Evolutionary conservation across 768 basidiomycete genomes (phyloP).

Genomic region (Pisolithus microcarpus): DNA sequence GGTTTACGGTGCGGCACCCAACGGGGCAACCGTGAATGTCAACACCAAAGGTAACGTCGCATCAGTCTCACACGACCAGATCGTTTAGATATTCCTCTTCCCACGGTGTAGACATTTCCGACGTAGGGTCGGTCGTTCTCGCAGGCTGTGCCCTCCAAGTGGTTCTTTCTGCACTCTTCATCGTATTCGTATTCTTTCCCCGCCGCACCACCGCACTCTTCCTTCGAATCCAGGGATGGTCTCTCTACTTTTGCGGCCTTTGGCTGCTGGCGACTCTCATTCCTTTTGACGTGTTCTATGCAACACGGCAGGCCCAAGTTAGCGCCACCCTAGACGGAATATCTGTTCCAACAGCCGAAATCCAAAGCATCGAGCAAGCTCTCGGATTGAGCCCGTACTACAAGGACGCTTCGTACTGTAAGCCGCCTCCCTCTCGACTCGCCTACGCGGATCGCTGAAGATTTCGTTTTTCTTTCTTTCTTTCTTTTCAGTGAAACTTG

Average conservation of each 20-base stretch:
- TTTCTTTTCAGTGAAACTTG: constrained; percentile 38
- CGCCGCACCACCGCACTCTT: constrained; percentile 1
- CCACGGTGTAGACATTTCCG: constrained; percentile 31
- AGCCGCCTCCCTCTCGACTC: constrained; percentile 12
- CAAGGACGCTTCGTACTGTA: constrained; percentile 41
- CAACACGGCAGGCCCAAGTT: constrained; percentile 39
- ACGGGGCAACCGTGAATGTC: constrained; percentile 5
- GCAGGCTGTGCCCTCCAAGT: constrained; percentile 29
- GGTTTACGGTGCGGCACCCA: constrained; percentile 5
- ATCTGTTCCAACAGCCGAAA: constrained; percentile 28
- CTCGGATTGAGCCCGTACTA: constrained; percentile 39
- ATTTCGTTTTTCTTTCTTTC: constrained; percentile 1
- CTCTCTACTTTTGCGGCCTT: constrained; percentile 34
- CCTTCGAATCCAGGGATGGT: constrained; percentile 29
- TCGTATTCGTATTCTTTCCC: constrained; percentile 15
- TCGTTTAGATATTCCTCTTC: background rate
- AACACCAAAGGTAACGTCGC: constrained; percentile 9
- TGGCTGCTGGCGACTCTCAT: constrained; percentile 47
- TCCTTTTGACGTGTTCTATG: constrained; percentile 41
- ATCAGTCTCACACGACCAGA: background rate
- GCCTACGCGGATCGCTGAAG: too few species aligned
- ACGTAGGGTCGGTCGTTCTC: constrained; percentile 32
- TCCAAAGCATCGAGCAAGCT: constrained; percentile 31
- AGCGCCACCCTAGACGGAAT: constrained; percentile 33
- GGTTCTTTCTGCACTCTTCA: constrained; percentile 24